Evolutionary conservation across 345 rosid genomes (phyloP).

Genomic region (Eucalyptus camaldulensis): DNA sequence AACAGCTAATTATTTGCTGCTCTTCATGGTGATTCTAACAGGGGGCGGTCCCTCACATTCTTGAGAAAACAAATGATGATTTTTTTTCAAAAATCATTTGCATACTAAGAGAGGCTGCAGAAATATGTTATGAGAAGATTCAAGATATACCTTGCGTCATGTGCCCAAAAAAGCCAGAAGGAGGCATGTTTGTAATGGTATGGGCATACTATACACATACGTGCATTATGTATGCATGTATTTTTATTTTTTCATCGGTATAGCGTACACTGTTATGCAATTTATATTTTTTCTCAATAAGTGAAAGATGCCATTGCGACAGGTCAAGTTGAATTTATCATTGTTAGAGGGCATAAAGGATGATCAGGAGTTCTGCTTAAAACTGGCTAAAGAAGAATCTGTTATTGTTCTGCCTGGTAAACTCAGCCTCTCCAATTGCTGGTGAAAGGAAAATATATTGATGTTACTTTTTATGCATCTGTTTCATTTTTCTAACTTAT

Average conservation of each 20-base stretch:
- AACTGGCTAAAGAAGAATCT: slow-evolving; percentile 60
- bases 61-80: slow-evolving; percentile 42
- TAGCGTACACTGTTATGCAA: background rate
- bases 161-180: slow-evolving; percentile 54
- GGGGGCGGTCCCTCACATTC: slow-evolving; percentile 61
- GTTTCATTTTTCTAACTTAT: too few species aligned
- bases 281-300: background rate
- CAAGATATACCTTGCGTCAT: slow-evolving; percentile 50
- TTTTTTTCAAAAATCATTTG: slow-evolving; percentile 39
- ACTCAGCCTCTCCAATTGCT: background rate
- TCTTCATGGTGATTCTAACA: slow-evolving; percentile 2
- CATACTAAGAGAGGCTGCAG: slow-evolving; percentile 35
- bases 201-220: background rate
- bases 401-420: slow-evolving; percentile 68
- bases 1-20: background rate
- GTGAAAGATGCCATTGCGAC: background rate
- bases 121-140: slow-evolving; percentile 29
- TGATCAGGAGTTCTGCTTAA: slow-evolving; percentile 54
- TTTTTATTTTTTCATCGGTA: background rate
- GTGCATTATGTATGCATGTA: background rate
- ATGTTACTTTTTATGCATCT: background rate
- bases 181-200: slow-evolving; percentile 69
- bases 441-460: background rate
- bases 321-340: slow-evolving; percentile 51
- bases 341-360: slow-evolving; percentile 53